Evolutionary conservation across 768 basidiomycete genomes (phyloP).

Genomic region (Leccinum variicolor): DNA sequence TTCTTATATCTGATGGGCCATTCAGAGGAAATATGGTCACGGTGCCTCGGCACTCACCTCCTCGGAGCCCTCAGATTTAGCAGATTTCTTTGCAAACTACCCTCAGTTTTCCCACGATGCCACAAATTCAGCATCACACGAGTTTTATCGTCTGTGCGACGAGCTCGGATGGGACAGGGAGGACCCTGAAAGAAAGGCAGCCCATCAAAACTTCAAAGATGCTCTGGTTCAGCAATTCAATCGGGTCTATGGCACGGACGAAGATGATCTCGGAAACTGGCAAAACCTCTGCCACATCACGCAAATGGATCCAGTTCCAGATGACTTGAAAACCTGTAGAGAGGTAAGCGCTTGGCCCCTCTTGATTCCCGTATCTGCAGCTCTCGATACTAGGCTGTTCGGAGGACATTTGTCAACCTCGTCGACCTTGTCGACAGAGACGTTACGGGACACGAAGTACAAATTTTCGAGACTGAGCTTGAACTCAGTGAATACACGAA

Average conservation of each 20-base stretch:
- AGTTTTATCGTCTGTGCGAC: constrained; percentile 14
- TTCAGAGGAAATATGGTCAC: background rate
- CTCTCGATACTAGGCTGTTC: constrained; percentile 1
- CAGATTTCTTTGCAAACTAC: background rate
- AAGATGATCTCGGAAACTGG: constrained; percentile 1
- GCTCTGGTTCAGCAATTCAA: constrained; percentile 15
- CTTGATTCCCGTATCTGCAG: background rate
- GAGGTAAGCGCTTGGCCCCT: constrained; percentile 4
- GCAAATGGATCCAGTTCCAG: constrained; percentile 6
- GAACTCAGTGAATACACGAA: constrained; percentile 11
- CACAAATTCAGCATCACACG: constrained; percentile 3
- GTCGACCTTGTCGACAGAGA: constrained; percentile 19
- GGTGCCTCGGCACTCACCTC: background rate
- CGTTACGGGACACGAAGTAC: background rate
- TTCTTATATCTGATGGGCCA: background rate
- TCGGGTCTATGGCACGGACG: constrained; percentile 10
- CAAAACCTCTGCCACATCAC: constrained; percentile 7
- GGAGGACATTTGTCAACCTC: constrained; percentile 4
- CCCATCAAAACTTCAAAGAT: constrained; percentile 8
- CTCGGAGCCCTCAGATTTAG: background rate
- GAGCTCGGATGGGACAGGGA: constrained; percentile 1
- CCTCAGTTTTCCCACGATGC: background rate
- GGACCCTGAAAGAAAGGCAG: background rate
- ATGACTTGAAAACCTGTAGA: constrained; percentile 1
- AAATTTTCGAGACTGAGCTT: constrained; percentile 6